These are phyloP conservation scores for Xylaria bambusicola DNA, from an alignment of 495 filamentous ascomycete genomes.

Conservation along the genomic window DNA sequence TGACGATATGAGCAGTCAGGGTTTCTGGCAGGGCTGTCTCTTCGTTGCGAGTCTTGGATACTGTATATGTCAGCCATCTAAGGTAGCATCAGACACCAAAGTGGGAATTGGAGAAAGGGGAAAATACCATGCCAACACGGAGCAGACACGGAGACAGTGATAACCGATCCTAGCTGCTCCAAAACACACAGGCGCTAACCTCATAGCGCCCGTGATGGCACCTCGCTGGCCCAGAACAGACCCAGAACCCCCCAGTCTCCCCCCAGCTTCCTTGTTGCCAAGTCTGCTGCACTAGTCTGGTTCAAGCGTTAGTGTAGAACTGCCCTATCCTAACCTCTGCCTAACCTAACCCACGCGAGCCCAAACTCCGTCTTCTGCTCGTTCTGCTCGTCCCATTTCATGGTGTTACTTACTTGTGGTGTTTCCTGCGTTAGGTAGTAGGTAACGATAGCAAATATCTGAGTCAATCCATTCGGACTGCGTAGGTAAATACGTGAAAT, in stretches of 20 bases:
- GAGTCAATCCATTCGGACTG: too few relatives aligned
- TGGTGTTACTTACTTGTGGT: too few relatives aligned
- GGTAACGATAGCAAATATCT: too few relatives aligned
- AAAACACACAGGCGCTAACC: background rate
- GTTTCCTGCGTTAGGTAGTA: too few relatives aligned
- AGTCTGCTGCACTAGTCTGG: background rate
- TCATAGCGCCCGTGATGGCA: too few relatives aligned
- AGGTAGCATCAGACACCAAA: conserved; percentile 10
- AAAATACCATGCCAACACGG: conserved; percentile 11
- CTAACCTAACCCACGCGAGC: conserved; percentile 6
- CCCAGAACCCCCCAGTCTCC: background rate
- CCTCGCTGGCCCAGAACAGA: background rate
- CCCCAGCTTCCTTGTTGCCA: background rate
- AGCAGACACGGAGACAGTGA: conserved; percentile 10
- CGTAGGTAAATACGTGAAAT: too few relatives aligned
- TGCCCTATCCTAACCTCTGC: background rate
- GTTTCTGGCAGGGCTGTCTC: background rate
- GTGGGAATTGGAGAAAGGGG: conserved; percentile 7
- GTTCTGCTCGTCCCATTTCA: too few relatives aligned
- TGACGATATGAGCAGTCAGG: background rate
- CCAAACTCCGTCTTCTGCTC: background rate
- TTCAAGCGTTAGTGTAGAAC: too few relatives aligned
- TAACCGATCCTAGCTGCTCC: conserved; percentile 8
- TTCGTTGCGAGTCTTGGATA: background rate
- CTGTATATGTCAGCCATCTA: background rate